Conservation (phyloP, 257 asterid genomes). For the Solanum chiquidenum region DNA sequence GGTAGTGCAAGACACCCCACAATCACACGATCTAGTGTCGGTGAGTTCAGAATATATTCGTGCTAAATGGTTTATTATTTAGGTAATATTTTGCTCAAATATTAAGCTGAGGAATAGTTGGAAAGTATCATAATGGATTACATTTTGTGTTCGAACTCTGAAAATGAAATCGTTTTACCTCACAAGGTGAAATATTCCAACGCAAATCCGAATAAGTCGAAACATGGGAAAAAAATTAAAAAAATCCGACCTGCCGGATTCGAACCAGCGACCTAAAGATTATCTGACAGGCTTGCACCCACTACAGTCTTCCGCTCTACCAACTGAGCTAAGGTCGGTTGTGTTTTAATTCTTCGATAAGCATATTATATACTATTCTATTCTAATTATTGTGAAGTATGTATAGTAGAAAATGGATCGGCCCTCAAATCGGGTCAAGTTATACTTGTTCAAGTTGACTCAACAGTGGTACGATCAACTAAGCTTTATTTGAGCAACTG, state of each 20-base stretch:
- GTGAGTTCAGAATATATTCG: neutral
- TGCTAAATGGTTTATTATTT: neutral
- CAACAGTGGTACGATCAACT: neutral
- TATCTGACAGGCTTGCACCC: neutral
- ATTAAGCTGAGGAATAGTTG: neutral
- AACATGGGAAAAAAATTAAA: fast-evolving
- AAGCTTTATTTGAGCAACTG: neutral
- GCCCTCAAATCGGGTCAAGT: neutral
- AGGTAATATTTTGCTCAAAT: neutral
- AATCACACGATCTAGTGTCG: neutral
- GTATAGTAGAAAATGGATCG: neutral
- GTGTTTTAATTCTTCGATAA: no score
- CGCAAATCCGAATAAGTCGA: neutral
- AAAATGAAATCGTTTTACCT: no score
- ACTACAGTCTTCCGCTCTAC: slow-evolving; percentile 3
- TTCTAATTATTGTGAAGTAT: neutral
- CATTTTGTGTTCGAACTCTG: neutral
- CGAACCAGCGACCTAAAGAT: slow-evolving; percentile 6
- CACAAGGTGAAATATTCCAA: neutral
- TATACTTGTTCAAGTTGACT: neutral
- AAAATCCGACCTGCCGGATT: neutral
- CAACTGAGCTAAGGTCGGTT: slow-evolving; percentile 4
- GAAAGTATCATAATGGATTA: no score
- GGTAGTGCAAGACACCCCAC: neutral
- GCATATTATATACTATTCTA: neutral